A percentile compares a stretch with the other conserved stretches of the same genome.
Evolutionary conservation across 345 rosid genomes (phyloP).

Genomic region (Balakata baccata): DNA sequence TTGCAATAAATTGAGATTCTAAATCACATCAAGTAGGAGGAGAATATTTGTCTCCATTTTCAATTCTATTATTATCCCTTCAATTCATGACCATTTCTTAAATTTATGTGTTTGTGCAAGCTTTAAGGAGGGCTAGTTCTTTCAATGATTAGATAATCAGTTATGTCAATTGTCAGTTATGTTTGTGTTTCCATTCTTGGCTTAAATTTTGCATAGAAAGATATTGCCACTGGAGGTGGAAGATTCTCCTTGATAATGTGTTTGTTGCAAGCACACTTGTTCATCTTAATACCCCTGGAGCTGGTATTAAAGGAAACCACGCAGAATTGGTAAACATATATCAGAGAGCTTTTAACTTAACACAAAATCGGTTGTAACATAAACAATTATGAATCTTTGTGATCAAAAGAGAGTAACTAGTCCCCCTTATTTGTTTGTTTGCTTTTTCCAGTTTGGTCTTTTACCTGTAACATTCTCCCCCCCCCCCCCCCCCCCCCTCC

Average conservation of each 20-base stretch:
- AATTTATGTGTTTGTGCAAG: not conserved
- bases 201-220: not conserved
- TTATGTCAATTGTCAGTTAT: not conserved
- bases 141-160: not conserved
- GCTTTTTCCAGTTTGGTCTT: not conserved
- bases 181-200: not conserved
- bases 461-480: not conserved
- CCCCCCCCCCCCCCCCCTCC: too few species aligned
- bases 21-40: not conserved
- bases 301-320: not conserved
- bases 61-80: not conserved
- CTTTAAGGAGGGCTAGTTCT: not conserved
- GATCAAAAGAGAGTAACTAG: not conserved
- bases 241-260: not conserved
- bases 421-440: not conserved
- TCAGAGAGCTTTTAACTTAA: not conserved
- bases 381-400: not conserved
- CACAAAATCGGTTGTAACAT: not conserved
- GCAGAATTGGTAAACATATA: too few species aligned
- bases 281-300: not conserved
- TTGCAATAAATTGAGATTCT: not conserved
- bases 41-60: not conserved
- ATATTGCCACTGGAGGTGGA: not conserved
- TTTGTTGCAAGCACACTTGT: not conserved
- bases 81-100: not conserved